Conservation (phyloP, 805 yeast species). For the Teunomyces panamensis region DNA sequence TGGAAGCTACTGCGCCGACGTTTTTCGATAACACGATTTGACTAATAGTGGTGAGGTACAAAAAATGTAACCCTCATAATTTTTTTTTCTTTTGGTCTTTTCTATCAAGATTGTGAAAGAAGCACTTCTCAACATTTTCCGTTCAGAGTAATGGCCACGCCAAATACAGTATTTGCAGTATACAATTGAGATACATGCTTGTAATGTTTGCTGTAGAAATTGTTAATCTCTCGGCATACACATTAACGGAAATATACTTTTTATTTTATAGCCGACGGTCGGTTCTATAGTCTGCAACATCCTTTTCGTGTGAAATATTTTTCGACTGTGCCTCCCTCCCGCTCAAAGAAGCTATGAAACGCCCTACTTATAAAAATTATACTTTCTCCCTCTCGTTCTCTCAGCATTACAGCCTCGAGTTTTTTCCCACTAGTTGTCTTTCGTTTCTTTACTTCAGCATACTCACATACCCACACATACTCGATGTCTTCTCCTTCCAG, state of each 20-base stretch:
- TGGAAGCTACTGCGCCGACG: not conserved
- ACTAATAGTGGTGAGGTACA: not conserved
- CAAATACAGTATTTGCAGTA: not conserved
- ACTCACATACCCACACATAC: not conserved
- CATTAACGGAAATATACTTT: not conserved
- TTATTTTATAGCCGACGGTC: not conserved
- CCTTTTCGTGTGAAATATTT: not conserved
- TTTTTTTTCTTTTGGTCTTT: not conserved
- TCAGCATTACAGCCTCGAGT: not conserved
- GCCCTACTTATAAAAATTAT: not conserved
- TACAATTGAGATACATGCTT: too few relatives aligned
- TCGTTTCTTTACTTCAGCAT: not conserved
- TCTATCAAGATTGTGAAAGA: not conserved
- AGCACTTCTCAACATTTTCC: not conserved
- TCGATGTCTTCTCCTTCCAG: conserved; percentile 1
- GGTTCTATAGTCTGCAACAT: not conserved
- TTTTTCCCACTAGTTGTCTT: not conserved
- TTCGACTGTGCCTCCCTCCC: conserved; percentile 3
- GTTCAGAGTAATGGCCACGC: not conserved
- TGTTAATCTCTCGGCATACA: too few relatives aligned
- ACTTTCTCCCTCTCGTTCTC: not conserved
- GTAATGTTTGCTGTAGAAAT: too few relatives aligned
- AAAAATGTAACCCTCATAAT: not conserved
- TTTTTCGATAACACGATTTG: not conserved
- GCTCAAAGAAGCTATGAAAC: not conserved